Base-by-base conservation (phyloP, 208 protist genomes). In the Trypanosoma lewisi region DNA sequence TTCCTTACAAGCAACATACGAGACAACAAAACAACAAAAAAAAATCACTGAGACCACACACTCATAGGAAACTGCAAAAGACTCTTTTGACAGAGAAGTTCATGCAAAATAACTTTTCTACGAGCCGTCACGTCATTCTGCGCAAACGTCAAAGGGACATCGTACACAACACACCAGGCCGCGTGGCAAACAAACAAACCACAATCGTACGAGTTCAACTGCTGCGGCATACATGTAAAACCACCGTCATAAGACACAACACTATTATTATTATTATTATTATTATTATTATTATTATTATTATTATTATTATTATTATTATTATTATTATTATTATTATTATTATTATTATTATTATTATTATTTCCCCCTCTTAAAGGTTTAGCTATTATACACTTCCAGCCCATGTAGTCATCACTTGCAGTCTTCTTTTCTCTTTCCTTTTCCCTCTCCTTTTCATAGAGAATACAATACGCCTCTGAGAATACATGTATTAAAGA, bases 101-200 rank as follows among this genome's bases (percentile, higher is more conserved):
- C 82, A 44, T 88, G 77, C 37, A 68, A 55, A 36, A 93, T 83
- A 16, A 87, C 73, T 12, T 76, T 54, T 11, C 87, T 78, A 39
- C 88, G 51, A 37, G 71, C 57, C 11, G 59, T 69, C 4, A 89
- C 63, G 25, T 73, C 63, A n/a, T 77, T 71, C 50, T 87, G 80
- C 0, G 67, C 63, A 54, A 90, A 93, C 23, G 45, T 60, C 14
- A 83, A 68, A 27, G 87, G 75, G 48, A 90, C 62, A 21, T 75
- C 78, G 14, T 90, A 52, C 11, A 77, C 78, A 5, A 64, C 59
- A 60, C 87, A 94, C 82, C 84, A 94, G 36, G 83, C 87, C 4
- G 60, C 62, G 33, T 84, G 73, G 44, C 87, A 91, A n/a, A 94
- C 87, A 75, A 89, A 94, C 14, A 91, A 80, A 57, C 87, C 87